These are phyloP conservation scores for Sanguinoderma infundibulare DNA, from an alignment of 1,284 basidiomycete genomes.

Conservation along the genomic window DNA sequence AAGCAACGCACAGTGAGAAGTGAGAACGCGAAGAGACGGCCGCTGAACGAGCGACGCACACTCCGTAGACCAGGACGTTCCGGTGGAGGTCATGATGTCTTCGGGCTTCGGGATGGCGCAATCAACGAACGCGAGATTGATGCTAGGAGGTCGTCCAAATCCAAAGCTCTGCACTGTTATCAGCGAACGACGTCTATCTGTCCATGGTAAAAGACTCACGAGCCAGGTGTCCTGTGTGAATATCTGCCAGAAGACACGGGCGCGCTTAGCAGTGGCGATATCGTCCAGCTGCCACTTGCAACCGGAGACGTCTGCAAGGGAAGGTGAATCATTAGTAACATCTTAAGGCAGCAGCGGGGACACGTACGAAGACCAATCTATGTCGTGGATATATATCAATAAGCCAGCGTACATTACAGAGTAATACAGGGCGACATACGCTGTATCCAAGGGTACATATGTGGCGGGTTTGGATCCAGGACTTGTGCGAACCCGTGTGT, in stretches of 20 bases:
- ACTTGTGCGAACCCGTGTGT: slow-evolving; percentile 47
- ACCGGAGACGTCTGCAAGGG: slow-evolving; percentile 58
- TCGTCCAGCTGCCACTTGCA: slow-evolving; percentile 60
- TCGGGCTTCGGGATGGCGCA: slow-evolving; percentile 54
- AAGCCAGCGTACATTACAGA: not conserved
- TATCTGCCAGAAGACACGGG: slow-evolving; percentile 67
- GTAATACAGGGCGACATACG: slow-evolving; percentile 40
- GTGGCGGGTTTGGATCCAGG: slow-evolving; percentile 60
- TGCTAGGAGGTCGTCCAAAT: slow-evolving; percentile 61
- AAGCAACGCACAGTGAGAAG: slow-evolving; percentile 6
- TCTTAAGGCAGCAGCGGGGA: not conserved
- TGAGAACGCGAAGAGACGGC: not conserved
- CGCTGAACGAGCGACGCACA: slow-evolving; percentile 43
- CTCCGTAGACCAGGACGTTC: slow-evolving; percentile 45
- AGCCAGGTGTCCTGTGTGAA: slow-evolving; percentile 61
- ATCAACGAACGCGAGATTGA: slow-evolving; percentile 58
- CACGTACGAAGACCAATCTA: slow-evolving; percentile 70
- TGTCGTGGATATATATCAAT: not conserved
- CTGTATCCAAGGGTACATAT: slow-evolving; percentile 58
- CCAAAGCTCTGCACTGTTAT: slow-evolving; percentile 54
- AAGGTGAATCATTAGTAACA: not conserved
- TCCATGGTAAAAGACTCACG: slow-evolving; percentile 40
- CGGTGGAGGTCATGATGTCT: slow-evolving; percentile 39
- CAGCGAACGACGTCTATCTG: not conserved
- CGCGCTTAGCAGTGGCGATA: slow-evolving; percentile 49